Evolutionary conservation across 768 basidiomycete genomes (phyloP).

Genomic region (Candolleomyces efflorescens): DNA sequence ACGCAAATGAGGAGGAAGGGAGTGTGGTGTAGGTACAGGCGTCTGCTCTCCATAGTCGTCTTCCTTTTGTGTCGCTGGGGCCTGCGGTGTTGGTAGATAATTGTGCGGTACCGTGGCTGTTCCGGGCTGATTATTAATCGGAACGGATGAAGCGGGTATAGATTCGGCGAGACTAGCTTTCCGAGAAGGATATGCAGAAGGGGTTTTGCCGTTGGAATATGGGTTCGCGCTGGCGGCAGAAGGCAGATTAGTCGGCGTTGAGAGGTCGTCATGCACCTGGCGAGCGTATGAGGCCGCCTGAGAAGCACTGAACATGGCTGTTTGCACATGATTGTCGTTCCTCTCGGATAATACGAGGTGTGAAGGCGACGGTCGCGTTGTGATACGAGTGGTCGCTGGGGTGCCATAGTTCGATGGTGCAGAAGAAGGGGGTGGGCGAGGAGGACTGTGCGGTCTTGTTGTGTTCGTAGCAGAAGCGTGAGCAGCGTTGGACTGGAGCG

Average conservation of each 20-base stretch:
- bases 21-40: neutral
- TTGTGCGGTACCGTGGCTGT: slow-evolving; percentile 6
- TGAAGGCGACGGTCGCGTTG: slow-evolving; percentile 30
- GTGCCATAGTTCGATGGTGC: slow-evolving; percentile 13
- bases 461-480: slow-evolving; percentile 8
- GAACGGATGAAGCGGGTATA: neutral
- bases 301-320: slow-evolving; percentile 15
- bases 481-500: slow-evolving; percentile 19
- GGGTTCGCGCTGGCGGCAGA: neutral
- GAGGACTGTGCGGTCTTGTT: slow-evolving; percentile 14
- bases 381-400: slow-evolving; percentile 22
- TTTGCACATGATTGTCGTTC: slow-evolving; percentile 27
- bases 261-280: slow-evolving; percentile 3
- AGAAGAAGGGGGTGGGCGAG: slow-evolving; percentile 17
- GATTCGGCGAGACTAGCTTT: slow-evolving; percentile 4
- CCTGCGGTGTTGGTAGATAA: neutral
- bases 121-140: slow-evolving; percentile 1
- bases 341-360: slow-evolving; percentile 38
- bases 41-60: neutral
- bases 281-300: slow-evolving; percentile 1
- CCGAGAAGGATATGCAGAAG: neutral
- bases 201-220: neutral
- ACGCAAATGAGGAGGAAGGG: neutral
- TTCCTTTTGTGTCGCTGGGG: slow-evolving; percentile 7
- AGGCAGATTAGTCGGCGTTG: neutral